These are phyloP conservation scores for Maudiozyma saulgeensis DNA, from an alignment of 805 yeast species.

Conservation along the genomic window DNA sequence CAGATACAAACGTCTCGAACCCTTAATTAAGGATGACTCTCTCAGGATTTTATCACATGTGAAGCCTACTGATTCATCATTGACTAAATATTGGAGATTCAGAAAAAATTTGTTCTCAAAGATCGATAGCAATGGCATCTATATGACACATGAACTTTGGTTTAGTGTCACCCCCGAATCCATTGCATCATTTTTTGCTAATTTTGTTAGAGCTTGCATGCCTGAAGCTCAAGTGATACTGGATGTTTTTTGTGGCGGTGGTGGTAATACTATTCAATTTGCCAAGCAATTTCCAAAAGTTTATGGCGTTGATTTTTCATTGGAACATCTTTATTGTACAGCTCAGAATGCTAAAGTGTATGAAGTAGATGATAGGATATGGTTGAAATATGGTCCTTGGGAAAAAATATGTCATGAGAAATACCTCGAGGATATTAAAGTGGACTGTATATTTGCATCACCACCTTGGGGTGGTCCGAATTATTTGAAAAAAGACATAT, in stretches of 20 bases:
- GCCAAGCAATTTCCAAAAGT: constrained; percentile 47
- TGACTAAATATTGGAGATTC: constrained; percentile 49
- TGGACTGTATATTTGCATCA: constrained; percentile 50
- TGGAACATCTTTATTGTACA: constrained; percentile 56
- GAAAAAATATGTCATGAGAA: constrained; percentile 14
- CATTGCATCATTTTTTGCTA: constrained; percentile 53
- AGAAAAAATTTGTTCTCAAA: constrained; percentile 52
- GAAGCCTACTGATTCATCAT: constrained; percentile 7
- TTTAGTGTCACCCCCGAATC: constrained; percentile 81
- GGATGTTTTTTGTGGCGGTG: constrained; percentile 82
- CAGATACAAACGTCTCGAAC: constrained; percentile 9
- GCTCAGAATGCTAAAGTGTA: constrained; percentile 58
- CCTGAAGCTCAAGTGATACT: constrained; percentile 41
- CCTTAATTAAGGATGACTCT: constrained; percentile 8
- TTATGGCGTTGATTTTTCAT: constrained; percentile 54
- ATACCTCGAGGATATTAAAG: constrained; percentile 13
- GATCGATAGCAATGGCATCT: constrained; percentile 54
- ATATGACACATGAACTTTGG: constrained; percentile 68
- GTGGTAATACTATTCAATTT: constrained; percentile 76
- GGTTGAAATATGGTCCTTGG: constrained; percentile 42
- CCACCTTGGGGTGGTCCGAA: constrained; percentile 87
- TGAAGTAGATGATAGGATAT: constrained; percentile 43
- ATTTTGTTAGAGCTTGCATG: constrained; percentile 40
- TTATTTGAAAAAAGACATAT: constrained; percentile 36
- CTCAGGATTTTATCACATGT: constrained; percentile 13